Evolutionary conservation across 306 rosid genomes (phyloP), one percentile per base, ranked within the genome.

Genomic region (Acacia melanoxylon): DNA sequence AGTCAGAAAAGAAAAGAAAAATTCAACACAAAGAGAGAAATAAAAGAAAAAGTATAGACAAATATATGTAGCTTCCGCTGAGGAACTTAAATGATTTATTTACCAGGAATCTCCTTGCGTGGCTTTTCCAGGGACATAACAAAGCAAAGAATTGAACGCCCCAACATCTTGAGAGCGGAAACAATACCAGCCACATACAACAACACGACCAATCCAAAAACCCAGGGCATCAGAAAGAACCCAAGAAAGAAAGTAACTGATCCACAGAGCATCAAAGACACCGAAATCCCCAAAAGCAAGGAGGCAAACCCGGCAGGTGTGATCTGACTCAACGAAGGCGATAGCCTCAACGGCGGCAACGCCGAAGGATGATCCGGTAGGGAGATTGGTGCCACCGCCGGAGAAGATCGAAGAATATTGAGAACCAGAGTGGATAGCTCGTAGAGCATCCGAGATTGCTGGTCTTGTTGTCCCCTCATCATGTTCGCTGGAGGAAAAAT

Each of bases 171-270:
- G 65, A 96, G 87, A 65, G 49, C 71, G 19, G 97, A 92, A 29
- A 96, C 84, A 27, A 95, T 24, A 44, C 93, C 98, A 14, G 86
- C 98, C 76, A 93, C 92, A 24, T 90, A 95, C 48, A 92, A 84
- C 22, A 95, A 65, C 94, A 90, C 89, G 0, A 89, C 85, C 86
- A 93, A 87, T 12, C 97, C 97, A 20, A 93, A 75, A 84, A 93
- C 91, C 99, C 98, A 96, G 0, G 99, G 97, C 98, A 96, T 92
- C 82, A 96, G 82, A 46, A 96, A 75, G 82, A 96, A 96, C 46
- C 97, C 98, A 33, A 96, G 84, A 25, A 96, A 89, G 88, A 96
- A 96, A 44, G 99, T 90, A 20, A 96, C 94, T 48, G 97, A 93
- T 73, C 99, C 99, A 65, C 98, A 92, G 2, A 96, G 90, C 97